Conservation (phyloP, 371 early-diverging fungal genomes). For the Umbelopsis sp. region DNA sequence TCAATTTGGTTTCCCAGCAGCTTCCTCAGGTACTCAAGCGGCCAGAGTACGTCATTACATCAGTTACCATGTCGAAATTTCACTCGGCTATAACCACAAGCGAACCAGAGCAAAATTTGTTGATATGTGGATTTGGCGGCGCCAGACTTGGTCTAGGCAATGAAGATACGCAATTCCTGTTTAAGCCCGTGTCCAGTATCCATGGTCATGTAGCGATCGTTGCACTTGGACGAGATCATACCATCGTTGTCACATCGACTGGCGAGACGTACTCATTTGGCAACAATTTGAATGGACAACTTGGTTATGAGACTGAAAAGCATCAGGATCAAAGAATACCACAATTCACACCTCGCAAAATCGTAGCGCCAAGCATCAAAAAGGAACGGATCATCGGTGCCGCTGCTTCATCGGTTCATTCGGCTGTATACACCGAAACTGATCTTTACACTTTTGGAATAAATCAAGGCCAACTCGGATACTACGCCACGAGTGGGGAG, state of each 20-base stretch:
- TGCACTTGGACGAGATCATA: slow-evolving; percentile 77
- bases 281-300: slow-evolving; percentile 66
- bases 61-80: slow-evolving; percentile 68
- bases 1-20: slow-evolving; percentile 43
- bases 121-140: slow-evolving; percentile 77
- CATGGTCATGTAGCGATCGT: slow-evolving; percentile 48
- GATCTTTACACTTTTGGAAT: slow-evolving; percentile 76
- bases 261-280: slow-evolving; percentile 64
- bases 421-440: slow-evolving; percentile 60
- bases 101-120: slow-evolving; percentile 48
- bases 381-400: slow-evolving; percentile 61
- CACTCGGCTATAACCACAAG: slow-evolving; percentile 69
- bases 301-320: slow-evolving; percentile 45
- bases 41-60: slow-evolving; percentile 38
- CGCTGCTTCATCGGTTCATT: slow-evolving; percentile 75
- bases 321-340: background rate
- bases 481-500: slow-evolving; percentile 53
- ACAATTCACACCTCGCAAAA: slow-evolving; percentile 60
- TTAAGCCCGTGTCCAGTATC: slow-evolving; percentile 54
- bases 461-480: slow-evolving; percentile 77
- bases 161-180: slow-evolving; percentile 57
- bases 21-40: slow-evolving; percentile 29
- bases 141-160: slow-evolving; percentile 73
- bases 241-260: slow-evolving; percentile 60
- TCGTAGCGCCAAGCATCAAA: slow-evolving; percentile 58